Evolutionary conservation across 1,139 yeast species (phyloP), one percentile per base, ranked within the genome.

Genomic region (Wickerhamomyces sp.): DNA sequence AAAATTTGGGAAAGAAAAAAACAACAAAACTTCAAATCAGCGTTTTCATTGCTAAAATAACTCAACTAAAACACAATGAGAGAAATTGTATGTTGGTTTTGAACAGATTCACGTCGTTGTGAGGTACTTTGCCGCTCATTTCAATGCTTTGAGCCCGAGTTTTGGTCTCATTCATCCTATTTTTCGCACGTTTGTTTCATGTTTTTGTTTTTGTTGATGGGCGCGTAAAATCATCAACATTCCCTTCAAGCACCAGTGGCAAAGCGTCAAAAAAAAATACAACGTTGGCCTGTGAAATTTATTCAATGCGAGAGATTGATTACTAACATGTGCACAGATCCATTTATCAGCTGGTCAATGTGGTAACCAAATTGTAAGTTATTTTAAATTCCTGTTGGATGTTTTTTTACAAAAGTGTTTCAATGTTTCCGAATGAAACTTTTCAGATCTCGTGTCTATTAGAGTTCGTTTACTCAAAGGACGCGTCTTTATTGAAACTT

Each of bases 271-370:
- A 26, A 17, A 4, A 12, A 17, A 17, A 8, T n/a, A n/a, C n/a
- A n/a, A n/a, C n/a, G n/a, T n/a, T n/a, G n/a, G n/a, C n/a, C n/a
- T n/a, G n/a, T n/a, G n/a, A n/a, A n/a, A n/a, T n/a, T n/a, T n/a
- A n/a, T n/a, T n/a, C n/a, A n/a, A n/a, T n/a, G n/a, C n/a, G n/a
- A n/a, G n/a, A n/a, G n/a, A n/a, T n/a, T n/a, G n/a, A n/a, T n/a
- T n/a, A 23, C 14, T 13, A 23, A 23, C 4, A 3, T 23, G 7
- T 10, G 28, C 4, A 6, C 59, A 82, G 91, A 86, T 89, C 64
- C 97, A 89, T 67, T 75, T 89, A 64, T 89, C 96, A 45, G 83
- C 96, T 40, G 97, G 97, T 66, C 97, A 89, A 72, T 91, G 98
- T 79, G 98, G 98, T 79, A 91, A 91, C 78, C 98, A 91, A 70